phyloP scores from a whole-genome alignment of 768 basidiomycete species.

The Pleurotus giganteus region DNA sequence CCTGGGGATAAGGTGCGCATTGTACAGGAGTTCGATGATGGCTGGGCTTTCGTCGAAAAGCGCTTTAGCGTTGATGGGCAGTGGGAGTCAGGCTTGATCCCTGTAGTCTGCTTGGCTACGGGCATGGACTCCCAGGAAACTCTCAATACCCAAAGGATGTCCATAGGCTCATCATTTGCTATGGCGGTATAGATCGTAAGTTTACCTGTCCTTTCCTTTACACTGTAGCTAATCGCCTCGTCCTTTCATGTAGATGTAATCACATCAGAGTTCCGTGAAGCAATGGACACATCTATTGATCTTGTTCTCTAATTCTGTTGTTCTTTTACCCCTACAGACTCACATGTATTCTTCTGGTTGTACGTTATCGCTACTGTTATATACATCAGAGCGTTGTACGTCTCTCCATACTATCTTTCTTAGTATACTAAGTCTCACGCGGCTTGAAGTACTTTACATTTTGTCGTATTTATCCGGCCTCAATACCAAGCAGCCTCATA shows the following conservation, averaged over 20 bases:
- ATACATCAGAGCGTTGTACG: too few relatives aligned
- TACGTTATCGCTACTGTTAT: neutral
- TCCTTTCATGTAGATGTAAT: too few relatives aligned
- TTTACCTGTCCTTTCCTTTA: too few relatives aligned
- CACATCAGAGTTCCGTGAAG: too few relatives aligned
- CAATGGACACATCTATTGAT: too few relatives aligned
- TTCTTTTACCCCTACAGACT: neutral
- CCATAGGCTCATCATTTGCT: too few relatives aligned
- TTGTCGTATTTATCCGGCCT: neutral
- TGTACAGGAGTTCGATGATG: slow-evolving; percentile 60
- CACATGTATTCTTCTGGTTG: neutral
- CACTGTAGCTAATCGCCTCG: too few relatives aligned
- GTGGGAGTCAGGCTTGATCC: slow-evolving; percentile 53
- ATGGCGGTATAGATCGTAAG: too few relatives aligned
- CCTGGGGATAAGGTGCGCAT: slow-evolving; percentile 54
- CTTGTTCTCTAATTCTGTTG: too few relatives aligned
- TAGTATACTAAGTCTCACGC: neutral
- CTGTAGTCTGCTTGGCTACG: slow-evolving; percentile 57
- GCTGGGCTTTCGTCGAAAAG: slow-evolving; percentile 66
- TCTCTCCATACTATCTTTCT: neutral
- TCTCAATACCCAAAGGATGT: neutral
- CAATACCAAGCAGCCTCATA: neutral
- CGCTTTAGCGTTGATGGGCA: slow-evolving; percentile 22
- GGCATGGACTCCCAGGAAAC: slow-evolving; percentile 9
- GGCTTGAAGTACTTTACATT: neutral